A percentile compares a stretch with the other conserved stretches of the same genome.
phyloP scores from a whole-genome alignment of 1,139 yeast genomes.

The Candida frijolesensis region DNA sequence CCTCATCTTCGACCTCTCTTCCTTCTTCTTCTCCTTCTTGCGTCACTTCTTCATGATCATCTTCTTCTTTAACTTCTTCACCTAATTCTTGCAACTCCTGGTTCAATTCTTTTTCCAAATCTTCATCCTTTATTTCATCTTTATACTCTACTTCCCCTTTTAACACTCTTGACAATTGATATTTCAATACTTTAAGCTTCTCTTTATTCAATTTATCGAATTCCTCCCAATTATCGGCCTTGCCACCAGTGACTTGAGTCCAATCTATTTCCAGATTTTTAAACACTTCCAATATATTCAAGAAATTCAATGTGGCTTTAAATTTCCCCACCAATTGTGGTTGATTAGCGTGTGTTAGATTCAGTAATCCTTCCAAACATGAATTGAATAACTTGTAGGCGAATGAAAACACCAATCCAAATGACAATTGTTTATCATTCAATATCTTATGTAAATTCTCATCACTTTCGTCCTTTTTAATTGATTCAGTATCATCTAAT shows the following conservation, averaged over 20 bases:
- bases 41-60: conserved; percentile 4
- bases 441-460: conserved; percentile 45
- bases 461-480: conserved; percentile 40
- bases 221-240: conserved; percentile 25
- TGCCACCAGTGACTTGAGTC: conserved; percentile 35
- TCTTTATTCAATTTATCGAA: conserved; percentile 34
- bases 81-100: conserved; percentile 25
- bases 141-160: conserved; percentile 38
- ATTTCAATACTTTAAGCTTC: conserved; percentile 41
- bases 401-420: conserved; percentile 62
- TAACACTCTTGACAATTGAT: conserved; percentile 40
- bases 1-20: conserved; percentile 6
- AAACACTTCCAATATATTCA: conserved; percentile 34
- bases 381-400: conserved; percentile 62
- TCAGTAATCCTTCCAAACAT: conserved; percentile 32
- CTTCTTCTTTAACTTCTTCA: conserved; percentile 5
- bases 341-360: conserved; percentile 27
- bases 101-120: conserved; percentile 30
- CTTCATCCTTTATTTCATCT: conserved; percentile 30
- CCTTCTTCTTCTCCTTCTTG: conserved; percentile 5
- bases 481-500: conserved; percentile 64
- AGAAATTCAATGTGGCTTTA: conserved; percentile 40
- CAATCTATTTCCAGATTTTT: conserved; percentile 32
- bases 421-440: conserved; percentile 57
- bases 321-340: conserved; percentile 31